Conservation (phyloP, 2,329 filamentous ascomycete genomes). For the Trichoderma aggressivum region DNA sequence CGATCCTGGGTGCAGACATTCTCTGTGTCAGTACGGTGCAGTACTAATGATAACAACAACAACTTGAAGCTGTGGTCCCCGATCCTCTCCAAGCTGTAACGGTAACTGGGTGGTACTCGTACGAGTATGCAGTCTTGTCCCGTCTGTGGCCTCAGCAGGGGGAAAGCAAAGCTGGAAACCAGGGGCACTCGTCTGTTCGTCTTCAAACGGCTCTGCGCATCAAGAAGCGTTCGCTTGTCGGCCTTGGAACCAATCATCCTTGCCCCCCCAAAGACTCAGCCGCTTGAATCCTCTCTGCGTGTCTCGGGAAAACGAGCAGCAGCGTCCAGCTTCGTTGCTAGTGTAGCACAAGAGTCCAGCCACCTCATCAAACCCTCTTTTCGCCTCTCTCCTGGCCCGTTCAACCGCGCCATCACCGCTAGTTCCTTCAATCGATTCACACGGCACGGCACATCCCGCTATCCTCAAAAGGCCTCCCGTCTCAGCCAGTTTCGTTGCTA, state of each 20-base stretch:
- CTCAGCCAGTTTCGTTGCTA: conserved; percentile 17
- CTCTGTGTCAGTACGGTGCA: background rate
- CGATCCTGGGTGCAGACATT: background rate
- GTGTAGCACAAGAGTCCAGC: background rate
- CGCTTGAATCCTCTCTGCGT: background rate
- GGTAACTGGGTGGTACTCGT: background rate
- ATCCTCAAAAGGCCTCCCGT: background rate
- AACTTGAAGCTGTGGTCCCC: background rate
- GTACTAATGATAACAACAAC: background rate
- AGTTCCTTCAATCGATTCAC: background rate
- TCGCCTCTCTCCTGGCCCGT: background rate
- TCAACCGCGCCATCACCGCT: background rate
- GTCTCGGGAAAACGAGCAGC: background rate
- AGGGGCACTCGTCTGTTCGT: background rate
- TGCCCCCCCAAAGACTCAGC: background rate
- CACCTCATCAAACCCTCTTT: background rate
- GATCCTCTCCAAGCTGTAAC: background rate
- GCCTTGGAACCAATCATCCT: background rate
- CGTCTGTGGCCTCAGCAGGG: background rate
- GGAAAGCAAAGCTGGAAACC: background rate
- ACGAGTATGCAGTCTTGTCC: background rate
- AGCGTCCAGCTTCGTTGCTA: background rate
- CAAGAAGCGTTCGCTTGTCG: background rate
- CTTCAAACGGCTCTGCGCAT: background rate
- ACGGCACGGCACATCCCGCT: background rate